Conservation (phyloP, 1,139 yeast species). For the Waltiozyma sp. region DNA sequence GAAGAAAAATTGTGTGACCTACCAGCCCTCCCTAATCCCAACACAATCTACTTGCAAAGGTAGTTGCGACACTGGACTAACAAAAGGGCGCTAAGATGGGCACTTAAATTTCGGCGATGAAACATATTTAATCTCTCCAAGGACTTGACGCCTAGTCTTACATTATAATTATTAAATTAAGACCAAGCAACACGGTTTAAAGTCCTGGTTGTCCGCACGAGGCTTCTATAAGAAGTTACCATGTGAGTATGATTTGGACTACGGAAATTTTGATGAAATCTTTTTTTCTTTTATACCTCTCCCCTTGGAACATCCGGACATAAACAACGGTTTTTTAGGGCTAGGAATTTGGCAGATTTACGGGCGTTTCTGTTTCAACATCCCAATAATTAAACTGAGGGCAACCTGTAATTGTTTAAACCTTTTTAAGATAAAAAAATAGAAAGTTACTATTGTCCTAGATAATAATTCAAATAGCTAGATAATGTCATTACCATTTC, state of each 20-base stretch:
- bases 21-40: constrained; percentile 45
- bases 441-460: too few relatives aligned
- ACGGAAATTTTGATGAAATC: neutral
- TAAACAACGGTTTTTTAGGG: constrained; percentile 1
- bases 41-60: constrained; percentile 26
- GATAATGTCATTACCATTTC: neutral
- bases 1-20: constrained; percentile 36
- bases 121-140: constrained; percentile 42
- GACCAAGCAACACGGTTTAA: constrained; percentile 52
- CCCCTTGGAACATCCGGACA: constrained; percentile 4
- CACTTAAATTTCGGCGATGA: constrained; percentile 19
- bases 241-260: neutral
- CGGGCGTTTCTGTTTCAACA: neutral
- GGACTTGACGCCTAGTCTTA: constrained; percentile 50
- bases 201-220: constrained; percentile 62
- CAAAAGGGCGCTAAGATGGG: constrained; percentile 56
- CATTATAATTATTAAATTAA: constrained; percentile 24
- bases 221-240: neutral
- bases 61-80: constrained; percentile 22
- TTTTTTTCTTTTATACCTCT: neutral
- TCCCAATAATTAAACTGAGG: neutral
- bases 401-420: neutral
- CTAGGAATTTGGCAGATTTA: neutral
- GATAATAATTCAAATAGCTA: neutral
- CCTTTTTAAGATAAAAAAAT: too few relatives aligned